phyloP scores from a whole-genome alignment of 2,329 filamentous ascomycete genomes.

The Paraphoma sp. region DNA sequence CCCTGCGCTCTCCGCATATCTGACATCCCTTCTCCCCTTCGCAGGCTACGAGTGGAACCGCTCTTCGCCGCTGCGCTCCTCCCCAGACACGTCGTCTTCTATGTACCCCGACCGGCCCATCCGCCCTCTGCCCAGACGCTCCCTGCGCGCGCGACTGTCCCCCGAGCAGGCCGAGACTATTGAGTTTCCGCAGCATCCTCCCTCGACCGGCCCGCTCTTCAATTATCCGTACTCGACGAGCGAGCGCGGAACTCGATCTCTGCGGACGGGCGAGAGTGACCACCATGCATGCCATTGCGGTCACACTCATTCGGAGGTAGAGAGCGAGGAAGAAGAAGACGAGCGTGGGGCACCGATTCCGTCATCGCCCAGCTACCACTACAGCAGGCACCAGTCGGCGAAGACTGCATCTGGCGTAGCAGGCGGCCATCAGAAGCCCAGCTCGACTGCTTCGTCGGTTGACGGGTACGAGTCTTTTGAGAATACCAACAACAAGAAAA shows the following conservation, averaged over 20 bases:
- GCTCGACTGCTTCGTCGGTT: constrained; percentile 70
- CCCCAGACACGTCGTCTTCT: constrained; percentile 76
- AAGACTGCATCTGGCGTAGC: constrained; percentile 32
- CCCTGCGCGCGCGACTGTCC: constrained; percentile 85
- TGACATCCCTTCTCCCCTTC: constrained; percentile 41
- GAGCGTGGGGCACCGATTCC: constrained; percentile 50
- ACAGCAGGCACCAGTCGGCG: constrained; percentile 38
- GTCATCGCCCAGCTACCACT: constrained; percentile 49
- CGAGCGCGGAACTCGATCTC: constrained; percentile 34
- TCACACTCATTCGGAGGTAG: constrained; percentile 56
- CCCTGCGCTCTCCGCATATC: constrained; percentile 36
- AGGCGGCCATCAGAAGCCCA: constrained; percentile 48
- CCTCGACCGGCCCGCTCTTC: constrained; percentile 75
- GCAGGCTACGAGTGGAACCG: constrained; percentile 51
- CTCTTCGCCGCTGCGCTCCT: constrained; percentile 49
- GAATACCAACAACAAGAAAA: constrained; percentile 99
- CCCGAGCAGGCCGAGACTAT: constrained; percentile 84
- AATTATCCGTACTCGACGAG: constrained; percentile 64
- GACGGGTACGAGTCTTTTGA: constrained; percentile 98
- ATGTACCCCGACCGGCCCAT: constrained; percentile 91
- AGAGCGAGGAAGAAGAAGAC: constrained; percentile 66
- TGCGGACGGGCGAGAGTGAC: constrained; percentile 60
- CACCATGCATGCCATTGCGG: constrained; percentile 56
- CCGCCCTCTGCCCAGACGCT: constrained; percentile 86
- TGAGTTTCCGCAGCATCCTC: constrained; percentile 78